Base-by-base conservation (phyloP, 768 basidiomycete genomes). In the Galerina marginata region DNA sequence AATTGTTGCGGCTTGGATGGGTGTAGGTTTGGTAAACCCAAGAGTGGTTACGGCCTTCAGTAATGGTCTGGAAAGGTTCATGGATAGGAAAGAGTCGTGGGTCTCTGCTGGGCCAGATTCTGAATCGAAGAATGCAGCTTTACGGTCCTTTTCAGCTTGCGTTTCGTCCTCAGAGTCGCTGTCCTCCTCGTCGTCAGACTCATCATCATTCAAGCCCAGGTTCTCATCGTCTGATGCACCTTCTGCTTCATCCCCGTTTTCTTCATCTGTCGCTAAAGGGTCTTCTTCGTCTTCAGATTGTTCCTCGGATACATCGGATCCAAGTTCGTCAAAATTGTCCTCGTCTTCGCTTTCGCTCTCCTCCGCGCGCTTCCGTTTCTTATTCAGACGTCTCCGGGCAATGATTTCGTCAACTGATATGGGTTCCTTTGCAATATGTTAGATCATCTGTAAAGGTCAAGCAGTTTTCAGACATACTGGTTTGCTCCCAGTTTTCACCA, bases 21-120 rank as follows among this genome's bases (percentile, higher is more conserved):
- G 97, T 1, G 97, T 99, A 7, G 97, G 97, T 36, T 84, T 88
- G 47, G 81, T 75, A 67, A 96, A 95, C 39, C 86, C 86, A 14
- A 99, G 80, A 6, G 87, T 80, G n/a, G 92, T 89, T 50, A 99
- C 77, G 12, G 96, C 91, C 69, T 95, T 96, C 53, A 97, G 83
- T 46, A 99, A 83, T 1, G 95, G 97, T 29, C 97, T 91, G 1
- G 97, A 98, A 29, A 99, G 83, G 72, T 96, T 96, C 93, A 97
- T 95, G 9, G 90, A 86, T 39, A 93, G 76, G 79, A 97, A 97
- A 14, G 96, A 94, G 38, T 85, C 72, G 67, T 93, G 88, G n/a
- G 76, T 70, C 64, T 86, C 79, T 45, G 81, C 71, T 9, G 77
- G 77, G 48, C 74, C 69, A 43, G 79, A 70, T 53, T 84, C 81